Evolutionary conservation across 2,329 filamentous ascomycete genomes (phyloP).

Genomic region (Aspergillus aculeatinus): DNA sequence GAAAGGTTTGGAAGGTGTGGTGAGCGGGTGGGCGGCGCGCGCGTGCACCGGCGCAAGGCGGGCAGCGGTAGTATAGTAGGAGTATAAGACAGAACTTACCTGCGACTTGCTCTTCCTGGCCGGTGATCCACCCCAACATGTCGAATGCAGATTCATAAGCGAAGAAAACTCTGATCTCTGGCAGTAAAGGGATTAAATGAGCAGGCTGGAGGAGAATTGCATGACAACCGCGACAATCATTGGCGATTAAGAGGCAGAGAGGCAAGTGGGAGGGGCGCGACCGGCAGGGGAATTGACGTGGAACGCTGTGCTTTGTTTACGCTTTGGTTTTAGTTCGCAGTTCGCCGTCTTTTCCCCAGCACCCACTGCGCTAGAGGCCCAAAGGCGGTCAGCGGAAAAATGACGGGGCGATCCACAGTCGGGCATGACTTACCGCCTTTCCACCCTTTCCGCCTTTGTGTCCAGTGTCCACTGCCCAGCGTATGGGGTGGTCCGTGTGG

Average conservation of each 20-base stretch:
- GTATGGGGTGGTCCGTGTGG: background rate
- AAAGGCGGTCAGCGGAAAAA: slow-evolving; percentile 27
- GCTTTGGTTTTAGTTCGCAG: background rate
- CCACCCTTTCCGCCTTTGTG: background rate
- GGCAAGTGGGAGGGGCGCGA: slow-evolving; percentile 8
- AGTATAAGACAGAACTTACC: slow-evolving; percentile 22
- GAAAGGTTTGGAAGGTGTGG: background rate
- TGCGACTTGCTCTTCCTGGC: slow-evolving; percentile 29
- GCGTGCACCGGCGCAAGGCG: slow-evolving; percentile 9
- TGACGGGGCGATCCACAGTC: slow-evolving; percentile 12
- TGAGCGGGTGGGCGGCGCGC: background rate
- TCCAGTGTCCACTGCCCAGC: no score
- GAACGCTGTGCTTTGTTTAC: slow-evolving; percentile 38
- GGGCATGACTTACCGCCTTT: background rate
- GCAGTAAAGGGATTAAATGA: slow-evolving; percentile 4
- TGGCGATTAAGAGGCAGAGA: slow-evolving; percentile 11
- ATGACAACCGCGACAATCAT: slow-evolving; percentile 20
- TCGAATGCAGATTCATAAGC: slow-evolving; percentile 15
- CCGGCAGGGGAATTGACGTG: slow-evolving; percentile 24
- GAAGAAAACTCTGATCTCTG: slow-evolving; percentile 6
- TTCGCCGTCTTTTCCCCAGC: background rate
- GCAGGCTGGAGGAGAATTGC: slow-evolving; percentile 14
- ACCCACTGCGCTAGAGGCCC: background rate
- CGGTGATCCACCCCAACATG: slow-evolving; percentile 39
- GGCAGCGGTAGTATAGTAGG: slow-evolving; percentile 9